phyloP scores from a whole-genome alignment of 257 asterid species.

The Solanum piurae region DNA sequence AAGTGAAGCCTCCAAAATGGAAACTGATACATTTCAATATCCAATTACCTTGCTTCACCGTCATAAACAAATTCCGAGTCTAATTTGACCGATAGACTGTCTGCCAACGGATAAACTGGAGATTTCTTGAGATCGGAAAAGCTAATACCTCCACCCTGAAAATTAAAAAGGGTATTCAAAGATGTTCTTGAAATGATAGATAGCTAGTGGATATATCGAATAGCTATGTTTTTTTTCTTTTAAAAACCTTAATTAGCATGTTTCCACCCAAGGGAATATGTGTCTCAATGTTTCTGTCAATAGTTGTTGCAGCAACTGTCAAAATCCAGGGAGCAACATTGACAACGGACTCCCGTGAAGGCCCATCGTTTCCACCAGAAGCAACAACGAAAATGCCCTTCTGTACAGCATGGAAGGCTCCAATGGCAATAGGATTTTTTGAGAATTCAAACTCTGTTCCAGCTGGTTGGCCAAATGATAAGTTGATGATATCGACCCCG shows the following conservation, averaged over 20 bases:
- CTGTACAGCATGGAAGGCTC: conserved; percentile 60
- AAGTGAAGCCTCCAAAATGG: neutral
- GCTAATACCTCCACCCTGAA: conserved; percentile 71
- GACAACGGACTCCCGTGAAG: neutral
- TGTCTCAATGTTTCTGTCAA: neutral
- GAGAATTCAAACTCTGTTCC: conserved; percentile 17
- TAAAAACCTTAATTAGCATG: neutral
- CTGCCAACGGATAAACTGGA: conserved; percentile 40
- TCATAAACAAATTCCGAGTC: neutral
- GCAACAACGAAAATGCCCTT: conserved; percentile 49
- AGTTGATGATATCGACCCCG: conserved; percentile 54
- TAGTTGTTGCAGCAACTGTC: conserved; percentile 7
- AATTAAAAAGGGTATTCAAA: neutral
- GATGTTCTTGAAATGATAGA: neutral
- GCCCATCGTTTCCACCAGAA: conserved; percentile 71
- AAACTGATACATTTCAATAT: neutral
- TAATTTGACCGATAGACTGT: conserved; percentile 31
- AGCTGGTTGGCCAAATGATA: conserved; percentile 38
- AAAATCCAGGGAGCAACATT: conserved; percentile 8
- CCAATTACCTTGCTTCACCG: conserved; percentile 22
- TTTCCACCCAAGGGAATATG: neutral
- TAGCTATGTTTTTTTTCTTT: neutral
- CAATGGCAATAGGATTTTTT: conserved; percentile 50
- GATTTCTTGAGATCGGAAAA: conserved; percentile 34
- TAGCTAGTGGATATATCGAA: neutral